These are phyloP conservation scores for Tremella yokohamensis DNA, from an alignment of 768 basidiomycete genomes.

Conservation along the genomic window DNA sequence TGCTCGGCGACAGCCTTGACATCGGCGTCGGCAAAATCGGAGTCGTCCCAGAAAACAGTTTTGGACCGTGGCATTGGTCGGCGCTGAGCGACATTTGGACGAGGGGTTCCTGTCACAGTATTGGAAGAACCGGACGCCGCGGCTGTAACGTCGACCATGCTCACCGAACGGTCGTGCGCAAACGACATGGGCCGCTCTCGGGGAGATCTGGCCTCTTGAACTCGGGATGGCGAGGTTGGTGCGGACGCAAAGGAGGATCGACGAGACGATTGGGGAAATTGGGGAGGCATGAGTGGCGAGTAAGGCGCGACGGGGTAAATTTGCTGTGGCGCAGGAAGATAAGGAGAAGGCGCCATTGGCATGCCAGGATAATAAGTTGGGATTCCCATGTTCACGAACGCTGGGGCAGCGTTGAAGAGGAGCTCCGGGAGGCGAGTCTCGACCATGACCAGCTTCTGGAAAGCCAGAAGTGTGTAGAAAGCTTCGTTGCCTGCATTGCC, in stretches of 20 bases:
- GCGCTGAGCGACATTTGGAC: not conserved
- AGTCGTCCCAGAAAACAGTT: constrained; percentile 51
- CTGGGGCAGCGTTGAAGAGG: constrained; percentile 18
- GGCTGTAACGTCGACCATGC: not conserved
- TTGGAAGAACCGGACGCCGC: not conserved
- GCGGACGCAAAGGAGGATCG: not conserved
- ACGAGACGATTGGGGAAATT: constrained; percentile 2
- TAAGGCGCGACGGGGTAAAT: not conserved
- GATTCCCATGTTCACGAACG: not conserved
- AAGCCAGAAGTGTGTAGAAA: constrained; percentile 47
- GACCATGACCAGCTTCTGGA: constrained; percentile 49
- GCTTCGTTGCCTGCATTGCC: constrained; percentile 50
- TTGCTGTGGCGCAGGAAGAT: not conserved
- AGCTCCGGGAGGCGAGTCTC: constrained; percentile 38
- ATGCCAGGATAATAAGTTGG: not conserved
- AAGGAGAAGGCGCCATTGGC: constrained; percentile 3
- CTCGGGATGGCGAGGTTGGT: constrained; percentile 11
- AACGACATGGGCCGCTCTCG: constrained; percentile 24
- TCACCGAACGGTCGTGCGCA: constrained; percentile 6
- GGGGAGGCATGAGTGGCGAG: not conserved
- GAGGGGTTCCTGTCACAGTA: not conserved
- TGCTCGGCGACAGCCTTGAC: not conserved
- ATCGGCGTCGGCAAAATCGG: constrained; percentile 29
- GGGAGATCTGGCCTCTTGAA: constrained; percentile 3
- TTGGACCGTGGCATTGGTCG: constrained; percentile 31